Evolutionary conservation across 2,329 filamentous ascomycete species (phyloP).

Genomic region (Mollisiaceae sp.): DNA sequence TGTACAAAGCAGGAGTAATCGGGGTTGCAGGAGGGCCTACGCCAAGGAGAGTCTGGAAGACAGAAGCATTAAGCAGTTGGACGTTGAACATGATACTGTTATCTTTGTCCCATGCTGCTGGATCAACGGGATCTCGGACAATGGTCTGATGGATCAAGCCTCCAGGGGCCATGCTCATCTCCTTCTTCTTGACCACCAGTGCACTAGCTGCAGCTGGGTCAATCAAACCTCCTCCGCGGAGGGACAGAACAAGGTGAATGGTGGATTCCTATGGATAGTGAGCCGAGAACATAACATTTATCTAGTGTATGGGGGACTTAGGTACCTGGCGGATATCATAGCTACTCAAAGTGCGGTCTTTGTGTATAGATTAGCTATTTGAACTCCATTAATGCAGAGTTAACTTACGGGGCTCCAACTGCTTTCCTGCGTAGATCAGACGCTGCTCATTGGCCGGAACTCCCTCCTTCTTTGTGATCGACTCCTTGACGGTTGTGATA

Average conservation of each 20-base stretch:
- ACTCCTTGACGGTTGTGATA: slow-evolving; percentile 98
- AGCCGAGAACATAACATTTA: not conserved
- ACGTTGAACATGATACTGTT: slow-evolving; percentile 44
- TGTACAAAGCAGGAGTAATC: slow-evolving; percentile 45
- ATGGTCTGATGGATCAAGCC: slow-evolving; percentile 50
- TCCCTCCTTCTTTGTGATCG: slow-evolving; percentile 98
- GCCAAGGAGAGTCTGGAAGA: slow-evolving; percentile 45
- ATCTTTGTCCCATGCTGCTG: slow-evolving; percentile 42
- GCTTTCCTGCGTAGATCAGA: slow-evolving; percentile 96
- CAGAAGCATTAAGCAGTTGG: slow-evolving; percentile 46
- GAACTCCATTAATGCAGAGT: not conserved
- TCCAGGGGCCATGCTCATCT: slow-evolving; percentile 43
- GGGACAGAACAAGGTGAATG: not conserved
- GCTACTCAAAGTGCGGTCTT: not conserved
- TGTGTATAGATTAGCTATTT: not conserved
- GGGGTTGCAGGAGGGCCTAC: slow-evolving; percentile 43
- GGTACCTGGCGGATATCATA: not conserved
- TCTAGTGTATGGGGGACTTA: not conserved
- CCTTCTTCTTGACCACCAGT: not conserved
- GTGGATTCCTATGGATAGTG: not conserved
- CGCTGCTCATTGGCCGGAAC: slow-evolving; percentile 96
- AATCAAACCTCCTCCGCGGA: not conserved
- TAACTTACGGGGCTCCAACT: slow-evolving; percentile 80
- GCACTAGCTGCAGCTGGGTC: not conserved
- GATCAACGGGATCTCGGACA: slow-evolving; percentile 37